Percentiles rank a stretch among this genome's conserved stretches.
phyloP scores from a whole-genome alignment of 2,329 filamentous ascomycete genomes.

The Emmonsia crescens region DNA sequence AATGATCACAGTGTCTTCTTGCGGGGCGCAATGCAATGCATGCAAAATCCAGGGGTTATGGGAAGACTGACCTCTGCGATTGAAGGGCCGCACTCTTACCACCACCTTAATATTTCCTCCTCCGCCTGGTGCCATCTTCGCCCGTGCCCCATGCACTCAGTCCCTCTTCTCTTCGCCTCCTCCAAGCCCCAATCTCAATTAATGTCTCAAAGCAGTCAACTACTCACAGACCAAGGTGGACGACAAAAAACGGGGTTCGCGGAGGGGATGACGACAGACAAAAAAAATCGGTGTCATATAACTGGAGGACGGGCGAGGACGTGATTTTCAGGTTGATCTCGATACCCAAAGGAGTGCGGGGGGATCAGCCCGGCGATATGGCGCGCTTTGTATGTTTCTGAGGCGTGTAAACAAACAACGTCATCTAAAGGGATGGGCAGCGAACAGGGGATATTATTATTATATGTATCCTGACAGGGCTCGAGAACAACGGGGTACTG shows the following conservation, averaged over 20 bases:
- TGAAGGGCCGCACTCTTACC: conserved; percentile 91
- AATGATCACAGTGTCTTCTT: background rate
- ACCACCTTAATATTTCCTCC: conserved; percentile 99
- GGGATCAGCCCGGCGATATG: background rate
- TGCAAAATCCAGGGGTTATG: background rate
- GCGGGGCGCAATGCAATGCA: background rate
- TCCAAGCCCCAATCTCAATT: background rate
- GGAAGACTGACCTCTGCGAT: conserved; percentile 63
- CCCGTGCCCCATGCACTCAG: conserved; percentile 28
- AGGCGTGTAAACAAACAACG: conserved; percentile 1
- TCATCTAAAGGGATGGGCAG: background rate
- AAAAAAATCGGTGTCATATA: background rate
- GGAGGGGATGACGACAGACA: background rate
- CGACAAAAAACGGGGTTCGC: background rate
- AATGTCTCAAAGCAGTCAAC: background rate
- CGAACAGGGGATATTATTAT: background rate
- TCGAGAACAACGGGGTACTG: background rate
- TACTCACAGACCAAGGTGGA: background rate
- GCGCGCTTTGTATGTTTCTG: background rate
- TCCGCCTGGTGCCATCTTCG: conserved; percentile 55
- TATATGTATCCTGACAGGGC: too few relatives aligned
- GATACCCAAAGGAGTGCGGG: background rate
- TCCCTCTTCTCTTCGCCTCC: conserved; percentile 6
- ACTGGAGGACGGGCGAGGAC: background rate
- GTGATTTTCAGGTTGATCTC: background rate